Base-by-base conservation (phyloP, 192 early-diverging fungal species). In the Gamsiella multidivaricata region DNA sequence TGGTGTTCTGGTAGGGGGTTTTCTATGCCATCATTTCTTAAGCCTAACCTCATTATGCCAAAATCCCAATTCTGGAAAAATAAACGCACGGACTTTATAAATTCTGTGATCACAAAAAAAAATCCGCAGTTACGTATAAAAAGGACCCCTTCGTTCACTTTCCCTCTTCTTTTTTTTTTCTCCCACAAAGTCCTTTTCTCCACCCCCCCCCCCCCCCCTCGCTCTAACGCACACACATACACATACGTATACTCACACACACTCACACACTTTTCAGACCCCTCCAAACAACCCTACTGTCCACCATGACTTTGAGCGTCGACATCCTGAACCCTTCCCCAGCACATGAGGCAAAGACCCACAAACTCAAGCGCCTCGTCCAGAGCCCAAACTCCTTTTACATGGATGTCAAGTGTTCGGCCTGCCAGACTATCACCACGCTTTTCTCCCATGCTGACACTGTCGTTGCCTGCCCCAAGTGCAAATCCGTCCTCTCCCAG, bases 371-470 rank as follows among this genome's bases (percentile, higher is more conserved):
- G 86, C 70, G 88, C 47, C 66, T 89, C 23, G 80, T 90, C 26
- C 88, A 89, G 54, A 71, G 72, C 57, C 88, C 96, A 46, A 93
- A 98, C 92, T 97, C 97, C 23, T 97, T 91, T 92, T 97, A 97
- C 86, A 97, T 98, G 96, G 97, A 98, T 75, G 96, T 98, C 65
- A 97, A 97, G 87, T 97, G 96, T 89, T 85, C 93, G 59, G 93
- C 91, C 26, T 86, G 94, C 90, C 87, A 90, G 78, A 81, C 88
- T 69, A 94, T 96, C 84, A 94, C 93, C 81, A 91, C 93, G 66
- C 91, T 96, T 70, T 96, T 96, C 87, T 90, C 88, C 79, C 93
- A 96, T 86, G 94, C 94, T 67, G 92, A 94, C 79, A 92, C 93
- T 56, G 95, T 96, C 54, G 94, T 95, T 63, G 69, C 92, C 45